Base-by-base conservation (phyloP, 2,329 filamentous ascomycete genomes). In the Tolypocladium ovalisporum region DNA sequence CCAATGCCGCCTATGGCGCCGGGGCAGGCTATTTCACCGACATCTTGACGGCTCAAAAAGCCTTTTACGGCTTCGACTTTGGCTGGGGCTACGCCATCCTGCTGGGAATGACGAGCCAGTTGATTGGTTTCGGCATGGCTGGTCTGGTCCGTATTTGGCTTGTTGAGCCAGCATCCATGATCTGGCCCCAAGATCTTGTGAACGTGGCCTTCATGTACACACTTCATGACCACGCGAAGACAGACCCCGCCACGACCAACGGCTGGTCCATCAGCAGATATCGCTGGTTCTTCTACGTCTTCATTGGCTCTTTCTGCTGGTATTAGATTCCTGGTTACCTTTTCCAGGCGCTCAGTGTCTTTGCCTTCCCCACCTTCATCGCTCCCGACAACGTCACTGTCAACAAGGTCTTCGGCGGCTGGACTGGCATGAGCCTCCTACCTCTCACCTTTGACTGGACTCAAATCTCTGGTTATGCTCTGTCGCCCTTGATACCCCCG, bases 91-190 rank as follows among this genome's bases (percentile, higher is more conserved):
- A 82, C 65, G 77, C 84, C 62, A 68, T 85, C 2, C 70, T 84
- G 27, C 74, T 85, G 58, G 77, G 75, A 13, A 76, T 85, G 58
- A 81, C 80, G 22, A 83, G 80, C 1, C 79, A 85, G 60, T 73
- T 82, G 62, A 80, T 84, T 53, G 84, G 84, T 5, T 84, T 84
- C 61, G 81, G 81, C 1, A 69, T 86, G 19, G 82, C 83, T 1
- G 82, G 82, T 0, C 67, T 85, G 49, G 75, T 76, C 36, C 74
- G 81, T 34, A 75, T 79, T 29, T 85, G 81, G 67, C 73, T 85
- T 24, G 76, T 82, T n/a, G 78, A 73, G 67, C 83, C 80, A 0
- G 79, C 82, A 1, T 76, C 80, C 36, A 85, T 85, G 81, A 78
- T 85, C 58, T 85, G 82, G 81, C 82, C 82, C 2, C 73, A 71